Base-by-base conservation (phyloP, 495 filamentous ascomycete species). In the Evernia prunastri region DNA sequence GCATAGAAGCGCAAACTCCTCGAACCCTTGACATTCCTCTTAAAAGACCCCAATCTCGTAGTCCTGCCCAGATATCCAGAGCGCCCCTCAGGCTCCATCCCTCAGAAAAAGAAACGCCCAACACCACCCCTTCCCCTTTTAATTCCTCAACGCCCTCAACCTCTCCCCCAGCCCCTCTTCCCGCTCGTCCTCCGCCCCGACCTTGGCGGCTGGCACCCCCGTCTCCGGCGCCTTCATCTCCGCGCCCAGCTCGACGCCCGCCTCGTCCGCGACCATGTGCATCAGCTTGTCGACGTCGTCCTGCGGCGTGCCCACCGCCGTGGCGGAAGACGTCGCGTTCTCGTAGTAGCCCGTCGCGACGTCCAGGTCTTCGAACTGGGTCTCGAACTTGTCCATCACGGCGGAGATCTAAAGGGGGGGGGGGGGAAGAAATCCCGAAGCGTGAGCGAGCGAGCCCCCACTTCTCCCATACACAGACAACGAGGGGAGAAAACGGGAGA, bases 331-430 rank as follows among this genome's bases (percentile, higher is more conserved):
- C 56, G 90, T 91, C 49, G 89, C 89, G 71, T 89, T 91, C 75
- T 91, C 87, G 77, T 91, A 91, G 75, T 91, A 91, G 31, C 85
- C 86, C 58, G 88, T 91, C 69, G 82, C 84, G 67, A 92, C 88
- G 72, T 91, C 89, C 63, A 92, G 84, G 68, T 92, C 88, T 69
- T 92, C 89, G 77, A 91, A 91, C 74, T 93, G 89, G 53, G 82
- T 80, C 73, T 90, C 87, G 79, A 90, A 92, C 69, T 86, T 85
- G 70, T 92, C 89, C 79, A 93, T 91, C 33, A 79, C 74, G 37
- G 79, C 79, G 29, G 81, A 83, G 61, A 86, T 85, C 78, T 83
- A 18, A n/a, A 47, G 25, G 36, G 39, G 45, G 56, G 1, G 61
- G 29, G 54, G 57, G 42, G 31, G 33, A 56, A n/a, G n/a, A n/a